Base-by-base conservation (phyloP, 225 moss, liverwort and hornwort species). In the Rhytidiadelphus loreus region DNA sequence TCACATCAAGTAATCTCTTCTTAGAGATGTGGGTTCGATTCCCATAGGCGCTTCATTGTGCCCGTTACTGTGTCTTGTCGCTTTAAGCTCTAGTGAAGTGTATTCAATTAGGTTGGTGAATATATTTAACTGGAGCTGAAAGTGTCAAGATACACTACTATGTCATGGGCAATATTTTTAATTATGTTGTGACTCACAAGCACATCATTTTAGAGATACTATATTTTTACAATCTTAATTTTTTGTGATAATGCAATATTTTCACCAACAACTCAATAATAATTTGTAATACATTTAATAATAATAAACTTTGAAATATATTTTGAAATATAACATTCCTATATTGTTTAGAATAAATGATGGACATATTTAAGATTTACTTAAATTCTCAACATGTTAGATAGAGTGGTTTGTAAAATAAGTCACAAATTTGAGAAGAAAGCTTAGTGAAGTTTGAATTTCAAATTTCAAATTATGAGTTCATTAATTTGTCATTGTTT, bases 31-130 rank as follows among this genome's bases (percentile, higher is more conserved):
- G 3, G 8, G 5, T 29, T 58, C 3, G 0, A 57, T 41, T 28
- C 12, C 2, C 2, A 0, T 12, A 12, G 12, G 26, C 3, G 7
- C 56, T 53, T 23, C 23, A 55, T 24, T 55, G 55, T 77, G 56
- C n/a, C 15, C 9, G 0, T 13, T 7, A 7, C 11, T 6, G 16
- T 13, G 6, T 29, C 4, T n/a, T 0, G 29, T 14, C 13, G 29
- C 29, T 2, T 5, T 32, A 0, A 24, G 1, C 1, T 41, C 4
- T 0, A 21, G 5, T n/a, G 17, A 28, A 39, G 57, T 79, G 26
- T 57, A 56, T 1, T n/a, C 75, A 78, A 55, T 57, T n/a, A 56
- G 25, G 4, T 37, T 24, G 11, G 17, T 56, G 25, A 25, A 78
- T 56, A 28, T 19, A 39, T 3, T 57, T 39, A 12, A n/a, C 2